Conservation (phyloP, 805 yeast genomes). For the Candida pseudofarinosa region DNA sequence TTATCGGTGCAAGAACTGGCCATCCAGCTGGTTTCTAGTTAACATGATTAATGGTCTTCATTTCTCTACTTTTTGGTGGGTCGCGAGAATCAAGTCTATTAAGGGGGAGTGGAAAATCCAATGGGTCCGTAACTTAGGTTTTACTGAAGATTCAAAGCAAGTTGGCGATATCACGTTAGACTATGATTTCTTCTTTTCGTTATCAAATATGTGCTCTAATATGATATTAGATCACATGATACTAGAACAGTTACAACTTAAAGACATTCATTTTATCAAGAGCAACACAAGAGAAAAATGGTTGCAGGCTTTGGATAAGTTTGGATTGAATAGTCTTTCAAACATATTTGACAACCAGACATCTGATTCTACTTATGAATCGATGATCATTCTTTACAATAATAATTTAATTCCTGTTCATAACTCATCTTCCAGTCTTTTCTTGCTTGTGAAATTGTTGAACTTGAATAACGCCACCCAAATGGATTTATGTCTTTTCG, state of each 20-base stretch:
- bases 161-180: constrained; percentile 10
- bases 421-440: constrained; percentile 30
- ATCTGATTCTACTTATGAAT: constrained; percentile 16
- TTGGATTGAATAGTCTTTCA: constrained; percentile 7
- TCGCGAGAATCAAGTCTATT: constrained; percentile 44
- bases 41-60: constrained; percentile 35
- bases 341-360: constrained; percentile 2
- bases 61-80: constrained; percentile 47
- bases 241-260: constrained; percentile 43
- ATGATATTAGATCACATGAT: constrained; percentile 49
- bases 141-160: constrained; percentile 3
- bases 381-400: constrained; percentile 21
- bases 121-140: constrained; percentile 39
- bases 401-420: constrained; percentile 28
- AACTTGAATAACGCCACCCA: constrained; percentile 15
- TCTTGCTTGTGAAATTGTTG: constrained; percentile 26
- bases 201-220: constrained; percentile 44
- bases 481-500: constrained; percentile 23
- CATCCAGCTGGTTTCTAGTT: constrained; percentile 51
- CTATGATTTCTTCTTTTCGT: constrained; percentile 32
- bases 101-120: constrained; percentile 54
- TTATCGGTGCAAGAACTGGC: constrained; percentile 52
- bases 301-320: constrained; percentile 14
- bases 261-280: constrained; percentile 35
- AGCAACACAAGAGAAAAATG: constrained; percentile 11